Evolutionary conservation across 306 rosid species (phyloP), one percentile per base, ranked within the genome.

Genomic region (Citrullus mucosospermus): DNA sequence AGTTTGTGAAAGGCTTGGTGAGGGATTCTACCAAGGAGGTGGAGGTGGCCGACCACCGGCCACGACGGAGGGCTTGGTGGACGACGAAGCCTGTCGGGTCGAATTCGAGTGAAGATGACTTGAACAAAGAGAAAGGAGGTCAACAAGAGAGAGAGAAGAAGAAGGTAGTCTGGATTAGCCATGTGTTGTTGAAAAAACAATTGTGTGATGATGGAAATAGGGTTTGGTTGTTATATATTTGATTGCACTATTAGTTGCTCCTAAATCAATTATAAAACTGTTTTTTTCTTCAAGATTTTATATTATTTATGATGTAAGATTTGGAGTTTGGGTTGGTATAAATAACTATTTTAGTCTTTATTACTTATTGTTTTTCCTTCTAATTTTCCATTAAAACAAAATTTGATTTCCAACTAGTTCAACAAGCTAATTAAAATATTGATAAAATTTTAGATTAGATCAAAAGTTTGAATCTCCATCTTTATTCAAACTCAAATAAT

Each of bases 31-130:
- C 77, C 81, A 14, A 86, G 81, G 59, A 74, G 86, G 54, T 86
- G 88, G 71, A 86, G 86, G 57, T 86, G 86, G 30, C 88, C 88
- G 4, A 83, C 38, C 75, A 83, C 69, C 5, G 88, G 86, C 58
- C 81, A 68, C 17, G 84, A 48, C 12, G 56, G 28, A 2, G 86
- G 86, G 51, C 86, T 69, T 18, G 88, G 86, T 17, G 86, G 88
- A 78, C 75, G 83, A 50, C 38, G 83, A 13, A 18, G 34, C 22
- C 46, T 58, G 28, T 80, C 50, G 44, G 63, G 6, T 60, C 46
- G 84, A 15, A 41, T 3, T 75, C 58, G 78, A 14, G 43, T 44
- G 81, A 85, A 44, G 70, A 85, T 81, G 69, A 65, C 6, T 68
- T 46, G 80, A 72, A 85, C 9, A 4, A 90, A 53, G 69, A 85